These are phyloP conservation scores for Starmerella kuoi DNA, from an alignment of 805 yeast genomes.

Conservation along the genomic window DNA sequence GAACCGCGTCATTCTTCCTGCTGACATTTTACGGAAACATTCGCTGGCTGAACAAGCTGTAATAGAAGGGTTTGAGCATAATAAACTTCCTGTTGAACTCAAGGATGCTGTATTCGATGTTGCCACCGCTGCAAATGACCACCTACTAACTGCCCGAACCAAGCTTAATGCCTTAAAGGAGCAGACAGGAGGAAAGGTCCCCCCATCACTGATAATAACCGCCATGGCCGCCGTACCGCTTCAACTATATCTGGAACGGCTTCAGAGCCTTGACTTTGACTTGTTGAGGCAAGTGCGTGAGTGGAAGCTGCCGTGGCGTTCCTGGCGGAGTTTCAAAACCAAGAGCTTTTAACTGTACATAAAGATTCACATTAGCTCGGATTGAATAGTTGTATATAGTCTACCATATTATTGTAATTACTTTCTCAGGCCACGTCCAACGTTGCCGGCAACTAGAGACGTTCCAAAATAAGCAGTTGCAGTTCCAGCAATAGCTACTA, in stretches of 20 bases:
- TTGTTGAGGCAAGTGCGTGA: slow-evolving; percentile 37
- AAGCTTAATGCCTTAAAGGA: slow-evolving; percentile 35
- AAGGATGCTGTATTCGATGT: slow-evolving; percentile 51
- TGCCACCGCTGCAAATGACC: slow-evolving; percentile 71
- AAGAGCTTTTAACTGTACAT: slow-evolving; percentile 29
- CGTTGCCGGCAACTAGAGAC: slow-evolving; percentile 30
- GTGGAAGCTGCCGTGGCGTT: slow-evolving; percentile 55
- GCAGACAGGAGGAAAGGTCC: slow-evolving; percentile 30
- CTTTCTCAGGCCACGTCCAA: slow-evolving; percentile 25
- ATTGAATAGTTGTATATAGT: too few relatives aligned
- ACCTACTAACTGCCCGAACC: slow-evolving; percentile 53
- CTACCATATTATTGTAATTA: neutral
- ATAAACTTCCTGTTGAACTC: slow-evolving; percentile 20
- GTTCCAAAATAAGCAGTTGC: slow-evolving; percentile 28
- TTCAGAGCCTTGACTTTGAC: slow-evolving; percentile 58
- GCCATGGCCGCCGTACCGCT: slow-evolving; percentile 58
- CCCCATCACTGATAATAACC: slow-evolving; percentile 55
- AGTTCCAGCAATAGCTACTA: slow-evolving; percentile 7
- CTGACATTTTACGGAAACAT: slow-evolving; percentile 42
- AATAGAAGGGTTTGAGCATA: slow-evolving; percentile 34
- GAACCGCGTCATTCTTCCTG: slow-evolving; percentile 48
- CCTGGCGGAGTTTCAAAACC: slow-evolving; percentile 38
- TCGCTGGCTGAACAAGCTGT: slow-evolving; percentile 54
- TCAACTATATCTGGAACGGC: slow-evolving; percentile 43
- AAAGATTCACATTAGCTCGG: too few relatives aligned